Evolutionary conservation across 495 filamentous ascomycete species (phyloP).

Genomic region (Podospora didyma): DNA sequence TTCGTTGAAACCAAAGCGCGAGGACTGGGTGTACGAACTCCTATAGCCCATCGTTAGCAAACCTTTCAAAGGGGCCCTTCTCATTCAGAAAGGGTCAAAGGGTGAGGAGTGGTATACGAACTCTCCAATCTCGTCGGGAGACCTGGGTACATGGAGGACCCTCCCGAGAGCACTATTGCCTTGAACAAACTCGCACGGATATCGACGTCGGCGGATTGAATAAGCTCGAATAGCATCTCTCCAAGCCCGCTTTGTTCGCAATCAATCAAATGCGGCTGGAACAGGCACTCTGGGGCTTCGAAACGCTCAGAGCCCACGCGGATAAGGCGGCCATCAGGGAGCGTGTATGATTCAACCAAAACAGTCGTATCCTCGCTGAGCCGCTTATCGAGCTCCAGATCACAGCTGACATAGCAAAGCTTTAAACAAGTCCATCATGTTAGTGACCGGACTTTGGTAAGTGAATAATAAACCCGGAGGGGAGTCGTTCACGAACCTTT

Average conservation of each 20-base stretch:
- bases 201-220: conserved; percentile 93
- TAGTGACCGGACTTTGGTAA: too few relatives aligned
- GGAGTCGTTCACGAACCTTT: too few relatives aligned
- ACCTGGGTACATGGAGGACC: conserved; percentile 97
- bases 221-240: conserved; percentile 97
- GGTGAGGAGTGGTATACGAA: too few relatives aligned
- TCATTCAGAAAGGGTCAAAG: too few relatives aligned
- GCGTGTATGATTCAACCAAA: conserved; percentile 92
- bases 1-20: too few relatives aligned
- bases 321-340: conserved; percentile 94
- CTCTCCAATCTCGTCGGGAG: conserved; percentile 81
- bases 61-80: too few relatives aligned
- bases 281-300: conserved; percentile 96
- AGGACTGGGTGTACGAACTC: too few relatives aligned
- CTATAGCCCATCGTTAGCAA: too few relatives aligned
- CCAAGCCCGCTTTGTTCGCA: conserved; percentile 96
- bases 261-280: conserved; percentile 97
- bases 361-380: conserved; percentile 97
- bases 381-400: conserved; percentile 91
- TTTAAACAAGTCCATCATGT: too few relatives aligned
- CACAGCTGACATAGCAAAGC: conserved; percentile 98
- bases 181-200: conserved; percentile 90
- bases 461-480: too few relatives aligned
- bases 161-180: conserved; percentile 93
- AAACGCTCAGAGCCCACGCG: conserved; percentile 94